phyloP scores from a whole-genome alignment of 2,329 filamentous ascomycete species.

The Nannizziopsis arthrosporioides region DNA sequence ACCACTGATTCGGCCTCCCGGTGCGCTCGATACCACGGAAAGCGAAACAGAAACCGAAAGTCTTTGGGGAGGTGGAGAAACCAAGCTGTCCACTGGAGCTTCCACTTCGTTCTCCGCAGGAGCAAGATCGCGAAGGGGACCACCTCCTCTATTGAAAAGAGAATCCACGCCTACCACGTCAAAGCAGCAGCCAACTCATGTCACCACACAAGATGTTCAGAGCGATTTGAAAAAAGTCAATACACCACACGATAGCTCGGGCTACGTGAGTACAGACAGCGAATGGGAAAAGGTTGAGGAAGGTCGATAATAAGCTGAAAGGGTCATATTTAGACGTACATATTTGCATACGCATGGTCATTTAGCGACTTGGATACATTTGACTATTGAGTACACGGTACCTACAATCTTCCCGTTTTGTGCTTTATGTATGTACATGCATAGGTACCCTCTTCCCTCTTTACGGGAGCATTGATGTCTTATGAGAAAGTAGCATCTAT shows the following conservation, averaged over 20 bases:
- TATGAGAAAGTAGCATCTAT: too few species aligned
- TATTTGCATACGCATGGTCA: slow-evolving; percentile 1
- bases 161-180: slow-evolving; percentile 36
- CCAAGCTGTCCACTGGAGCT: slow-evolving; percentile 3
- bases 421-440: too few species aligned
- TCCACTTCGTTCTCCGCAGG: slow-evolving; percentile 14
- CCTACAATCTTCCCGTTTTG: too few species aligned
- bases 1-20: slow-evolving; percentile 15
- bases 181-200: neutral
- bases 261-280: slow-evolving; percentile 59
- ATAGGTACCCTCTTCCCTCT: too few species aligned
- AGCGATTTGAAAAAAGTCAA: slow-evolving; percentile 34
- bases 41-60: slow-evolving; percentile 37
- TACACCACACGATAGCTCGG: slow-evolving; percentile 36
- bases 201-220: slow-evolving; percentile 3
- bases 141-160: slow-evolving; percentile 6
- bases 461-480: too few species aligned
- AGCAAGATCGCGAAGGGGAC: slow-evolving; percentile 2
- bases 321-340: neutral
- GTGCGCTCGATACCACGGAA: slow-evolving; percentile 27
- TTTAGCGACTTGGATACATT: too few species aligned
- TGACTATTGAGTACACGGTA: too few species aligned
- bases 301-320: slow-evolving; percentile 27
- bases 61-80: slow-evolving; percentile 17
- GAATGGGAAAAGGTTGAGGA: slow-evolving; percentile 93